phyloP scores from a whole-genome alignment of 768 basidiomycete species.

The Stropharia rugosoannulata region DNA sequence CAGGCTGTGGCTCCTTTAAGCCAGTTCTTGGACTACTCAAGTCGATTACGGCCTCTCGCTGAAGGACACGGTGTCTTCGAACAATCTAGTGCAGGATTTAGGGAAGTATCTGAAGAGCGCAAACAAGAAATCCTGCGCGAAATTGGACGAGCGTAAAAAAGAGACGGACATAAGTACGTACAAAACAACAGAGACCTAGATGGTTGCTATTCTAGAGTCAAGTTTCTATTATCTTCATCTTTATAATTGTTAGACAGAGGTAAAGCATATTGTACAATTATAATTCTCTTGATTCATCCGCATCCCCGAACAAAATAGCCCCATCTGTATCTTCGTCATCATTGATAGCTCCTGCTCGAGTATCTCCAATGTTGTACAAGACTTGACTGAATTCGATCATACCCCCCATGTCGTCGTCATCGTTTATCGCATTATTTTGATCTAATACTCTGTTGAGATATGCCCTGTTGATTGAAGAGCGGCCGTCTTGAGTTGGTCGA shows the following conservation, averaged over 20 bases:
- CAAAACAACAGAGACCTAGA: not conserved
- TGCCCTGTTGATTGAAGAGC: slow-evolving; percentile 25
- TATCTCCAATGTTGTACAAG: slow-evolving; percentile 55
- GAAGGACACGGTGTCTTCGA: slow-evolving; percentile 84
- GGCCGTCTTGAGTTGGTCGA: slow-evolving; percentile 34
- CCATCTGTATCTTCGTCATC: slow-evolving; percentile 80
- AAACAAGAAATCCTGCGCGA: slow-evolving; percentile 74
- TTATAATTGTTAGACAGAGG: not conserved
- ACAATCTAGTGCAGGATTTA: slow-evolving; percentile 78
- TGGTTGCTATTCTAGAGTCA: not conserved
- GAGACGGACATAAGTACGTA: not conserved
- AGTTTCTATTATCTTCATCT: not conserved
- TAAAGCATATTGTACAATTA: slow-evolving; percentile 27
- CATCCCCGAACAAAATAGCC: slow-evolving; percentile 76
- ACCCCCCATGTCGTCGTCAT: slow-evolving; percentile 38
- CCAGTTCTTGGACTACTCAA: slow-evolving; percentile 79
- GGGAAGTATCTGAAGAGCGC: slow-evolving; percentile 57
- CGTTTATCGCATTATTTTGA: slow-evolving; percentile 16
- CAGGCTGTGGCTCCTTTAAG: slow-evolving; percentile 76
- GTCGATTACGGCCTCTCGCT: slow-evolving; percentile 72
- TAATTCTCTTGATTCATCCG: slow-evolving; percentile 71
- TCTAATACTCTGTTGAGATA: slow-evolving; percentile 26
- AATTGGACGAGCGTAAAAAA: slow-evolving; percentile 67
- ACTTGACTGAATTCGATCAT: slow-evolving; percentile 80
- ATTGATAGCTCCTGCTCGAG: slow-evolving; percentile 56